These are phyloP conservation scores for Wallacemonas rigidus DNA, from an alignment of 208 protist genomes.

Conservation along the genomic window DNA sequence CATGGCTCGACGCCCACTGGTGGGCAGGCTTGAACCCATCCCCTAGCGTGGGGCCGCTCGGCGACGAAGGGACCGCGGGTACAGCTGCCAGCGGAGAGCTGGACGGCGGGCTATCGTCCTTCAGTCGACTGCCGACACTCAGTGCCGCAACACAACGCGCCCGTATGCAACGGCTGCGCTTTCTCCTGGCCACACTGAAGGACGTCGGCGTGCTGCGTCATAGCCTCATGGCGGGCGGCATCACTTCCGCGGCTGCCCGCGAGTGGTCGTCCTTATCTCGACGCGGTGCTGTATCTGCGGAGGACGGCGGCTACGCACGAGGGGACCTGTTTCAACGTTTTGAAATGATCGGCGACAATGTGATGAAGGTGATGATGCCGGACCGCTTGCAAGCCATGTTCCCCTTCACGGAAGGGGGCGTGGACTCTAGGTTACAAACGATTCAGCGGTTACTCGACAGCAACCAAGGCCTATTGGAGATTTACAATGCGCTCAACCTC, in stretches of 20 bases:
- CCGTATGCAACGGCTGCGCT: constrained; percentile 41
- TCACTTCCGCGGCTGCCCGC: background rate
- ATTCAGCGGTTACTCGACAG: constrained; percentile 75
- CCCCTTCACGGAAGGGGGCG: constrained; percentile 50
- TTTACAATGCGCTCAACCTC: constrained; percentile 82
- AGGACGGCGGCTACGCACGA: constrained; percentile 28
- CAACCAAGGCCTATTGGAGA: constrained; percentile 72
- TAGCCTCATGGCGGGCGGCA: constrained; percentile 22
- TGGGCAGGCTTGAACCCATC: constrained; percentile 42
- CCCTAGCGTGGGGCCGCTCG: background rate
- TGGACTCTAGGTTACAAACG: constrained; percentile 26
- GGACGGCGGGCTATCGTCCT: background rate
- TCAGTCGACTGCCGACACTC: constrained; percentile 32
- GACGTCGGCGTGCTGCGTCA: constrained; percentile 40
- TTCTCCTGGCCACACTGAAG: constrained; percentile 38
- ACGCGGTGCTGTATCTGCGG: background rate
- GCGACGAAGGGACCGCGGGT: background rate
- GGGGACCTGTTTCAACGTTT: constrained; percentile 63
- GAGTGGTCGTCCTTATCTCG: too few relatives aligned
- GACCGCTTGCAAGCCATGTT: constrained; percentile 71
- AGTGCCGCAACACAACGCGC: constrained; percentile 17
- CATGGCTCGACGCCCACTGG: constrained; percentile 44
- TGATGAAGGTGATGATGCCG: constrained; percentile 63
- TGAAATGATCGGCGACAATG: constrained; percentile 85
- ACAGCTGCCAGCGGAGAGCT: background rate